Conservation (phyloP, 2,329 filamentous ascomycete genomes). For the Colletotrichum sp. region DNA sequence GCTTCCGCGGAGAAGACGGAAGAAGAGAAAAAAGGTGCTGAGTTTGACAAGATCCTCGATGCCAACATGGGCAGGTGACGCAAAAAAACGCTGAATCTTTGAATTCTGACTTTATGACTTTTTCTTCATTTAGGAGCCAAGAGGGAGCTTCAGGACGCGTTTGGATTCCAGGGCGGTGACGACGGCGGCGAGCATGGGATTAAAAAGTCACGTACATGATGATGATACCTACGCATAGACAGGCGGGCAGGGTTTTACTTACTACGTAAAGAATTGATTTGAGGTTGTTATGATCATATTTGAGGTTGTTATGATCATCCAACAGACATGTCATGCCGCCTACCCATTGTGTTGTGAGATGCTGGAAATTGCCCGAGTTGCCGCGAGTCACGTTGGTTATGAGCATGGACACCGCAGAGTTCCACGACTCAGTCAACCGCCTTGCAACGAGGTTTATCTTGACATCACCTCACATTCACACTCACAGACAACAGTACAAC, state of each 20-base stretch:
- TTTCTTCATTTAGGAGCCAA: not conserved
- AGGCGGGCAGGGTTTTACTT: not conserved
- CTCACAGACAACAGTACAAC: not conserved
- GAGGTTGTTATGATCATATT: not conserved
- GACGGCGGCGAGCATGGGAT: not conserved
- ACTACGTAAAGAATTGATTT: not conserved
- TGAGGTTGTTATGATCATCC: not conserved
- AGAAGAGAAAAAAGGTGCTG: constrained; percentile 19
- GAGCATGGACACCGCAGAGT: not conserved
- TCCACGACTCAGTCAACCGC: not conserved
- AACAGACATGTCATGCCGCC: not conserved
- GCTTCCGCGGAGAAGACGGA: not conserved
- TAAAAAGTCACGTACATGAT: constrained; percentile 11
- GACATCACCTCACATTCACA: not conserved
- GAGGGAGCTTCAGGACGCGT: not conserved
- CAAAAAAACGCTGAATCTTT: not conserved
- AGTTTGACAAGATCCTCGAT: constrained; percentile 20
- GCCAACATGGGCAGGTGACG: constrained; percentile 17
- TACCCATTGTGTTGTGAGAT: not conserved
- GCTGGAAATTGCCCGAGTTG: not conserved
- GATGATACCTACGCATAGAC: constrained; percentile 19
- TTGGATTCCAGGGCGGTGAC: not conserved
- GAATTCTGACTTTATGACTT: not conserved
- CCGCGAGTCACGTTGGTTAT: not conserved
- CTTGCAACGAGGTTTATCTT: not conserved